Base-by-base conservation (phyloP, 176 grass and related monocot species). In the Miscanthus lutarioriparius region DNA sequence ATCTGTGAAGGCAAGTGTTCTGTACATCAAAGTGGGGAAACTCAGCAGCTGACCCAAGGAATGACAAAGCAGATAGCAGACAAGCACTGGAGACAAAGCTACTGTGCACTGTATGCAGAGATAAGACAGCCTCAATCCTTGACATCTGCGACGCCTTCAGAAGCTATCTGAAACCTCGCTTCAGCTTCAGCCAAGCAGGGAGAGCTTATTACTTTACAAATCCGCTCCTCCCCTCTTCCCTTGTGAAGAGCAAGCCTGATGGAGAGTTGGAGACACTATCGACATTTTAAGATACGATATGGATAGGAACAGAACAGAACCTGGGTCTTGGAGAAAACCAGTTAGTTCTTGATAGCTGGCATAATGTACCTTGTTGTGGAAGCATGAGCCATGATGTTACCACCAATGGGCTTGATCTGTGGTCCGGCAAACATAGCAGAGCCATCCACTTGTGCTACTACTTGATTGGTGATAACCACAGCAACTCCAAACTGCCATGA, bases 381-480 rank as follows among this genome's bases (percentile, higher is more conserved):
- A 87, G 96, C 96, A 87, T 99, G 96, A 4, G 96, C 96, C 93
- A 96, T 99, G 65, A 99, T 99, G 66, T 99, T 99, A 67, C 96
- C 91, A 26, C 89, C 93, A 10, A 96, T 96, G 59, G 96, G 96
- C 65, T 96, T 99, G 45, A 94, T 78, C 77, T 94, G 96, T 5
- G 96, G 96, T 33, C 96, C 96, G 1, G 96, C 91, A 88, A 99
- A 99, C 65, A 99, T 87, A 23, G 93, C 93, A 66, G 91, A 95
- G 7, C 96, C 96, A 92, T 99, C 96, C 83, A 96, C 96, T 94
- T 99, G 93, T 23, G 96, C 93, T 56, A 96, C 93, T 23, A 99
- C 96, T 92, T 96, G 89, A 96, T 99, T 99, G 7, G 91, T 99
- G 70, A 99, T 99, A 76, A 99, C 96, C 39, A 99, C 96, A 72